phyloP scores from a whole-genome alignment of 768 basidiomycete genomes.

The Royoungia palumana region DNA sequence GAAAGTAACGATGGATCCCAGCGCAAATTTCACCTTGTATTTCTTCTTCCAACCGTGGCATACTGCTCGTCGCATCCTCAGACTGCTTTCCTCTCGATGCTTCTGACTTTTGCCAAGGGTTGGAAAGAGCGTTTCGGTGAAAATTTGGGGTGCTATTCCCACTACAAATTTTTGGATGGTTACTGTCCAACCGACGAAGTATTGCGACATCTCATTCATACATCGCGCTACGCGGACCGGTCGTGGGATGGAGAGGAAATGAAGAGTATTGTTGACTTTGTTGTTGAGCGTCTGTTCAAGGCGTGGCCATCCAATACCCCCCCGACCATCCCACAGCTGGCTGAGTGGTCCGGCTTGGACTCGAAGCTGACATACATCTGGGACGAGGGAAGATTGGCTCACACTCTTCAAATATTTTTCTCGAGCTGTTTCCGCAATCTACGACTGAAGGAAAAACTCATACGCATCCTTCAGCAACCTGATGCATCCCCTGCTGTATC shows the following conservation, averaged over 20 bases:
- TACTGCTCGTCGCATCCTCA: slow-evolving; percentile 16
- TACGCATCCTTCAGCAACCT: no score
- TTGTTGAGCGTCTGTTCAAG: no score
- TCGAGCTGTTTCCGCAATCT: slow-evolving; percentile 12
- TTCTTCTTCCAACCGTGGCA: slow-evolving; percentile 29
- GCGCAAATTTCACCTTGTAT: slow-evolving; percentile 18
- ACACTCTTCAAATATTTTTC: neutral
- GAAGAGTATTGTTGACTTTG: no score
- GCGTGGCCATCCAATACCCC: slow-evolving; percentile 16
- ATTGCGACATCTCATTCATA: no score
- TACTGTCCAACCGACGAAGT: no score
- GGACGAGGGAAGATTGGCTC: neutral
- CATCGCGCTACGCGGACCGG: no score
- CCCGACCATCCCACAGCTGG: neutral
- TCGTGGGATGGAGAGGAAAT: no score
- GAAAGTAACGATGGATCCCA: neutral
- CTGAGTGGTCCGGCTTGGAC: no score
- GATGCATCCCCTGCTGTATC: no score
- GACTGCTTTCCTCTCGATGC: slow-evolving; percentile 19
- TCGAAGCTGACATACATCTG: neutral
- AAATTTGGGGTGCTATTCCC: no score
- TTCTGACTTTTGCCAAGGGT: slow-evolving; percentile 29
- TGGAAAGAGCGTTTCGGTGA: neutral
- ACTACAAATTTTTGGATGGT: no score
- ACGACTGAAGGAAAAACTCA: neutral